These are phyloP conservation scores for Atkinsonella texensis DNA, from an alignment of 2,329 filamentous ascomycete genomes.

Conservation along the genomic window DNA sequence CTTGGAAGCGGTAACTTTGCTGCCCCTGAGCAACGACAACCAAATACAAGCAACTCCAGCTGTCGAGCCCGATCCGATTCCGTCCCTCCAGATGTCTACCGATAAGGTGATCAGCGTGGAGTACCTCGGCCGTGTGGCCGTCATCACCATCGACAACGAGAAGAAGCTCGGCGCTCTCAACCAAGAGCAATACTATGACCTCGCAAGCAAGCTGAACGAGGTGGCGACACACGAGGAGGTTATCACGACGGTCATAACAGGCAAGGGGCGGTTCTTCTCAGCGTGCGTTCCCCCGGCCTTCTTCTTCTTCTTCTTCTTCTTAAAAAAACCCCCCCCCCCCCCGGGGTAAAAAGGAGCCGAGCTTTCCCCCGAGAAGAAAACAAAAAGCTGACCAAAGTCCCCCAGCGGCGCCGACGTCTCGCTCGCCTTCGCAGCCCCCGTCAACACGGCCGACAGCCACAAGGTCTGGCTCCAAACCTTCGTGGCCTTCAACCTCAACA, in stretches of 20 bases:
- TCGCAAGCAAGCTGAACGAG: slow-evolving; percentile 62
- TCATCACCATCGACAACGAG: slow-evolving; percentile 76
- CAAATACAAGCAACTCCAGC: too few species aligned
- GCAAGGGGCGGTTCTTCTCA: slow-evolving; percentile 75
- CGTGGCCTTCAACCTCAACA: slow-evolving; percentile 76
- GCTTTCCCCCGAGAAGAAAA: too few species aligned
- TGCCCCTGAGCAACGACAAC: too few species aligned
- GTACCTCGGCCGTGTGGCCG: slow-evolving; percentile 37
- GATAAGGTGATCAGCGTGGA: slow-evolving; percentile 22
- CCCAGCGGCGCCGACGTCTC: slow-evolving; percentile 68
- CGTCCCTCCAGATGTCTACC: neutral
- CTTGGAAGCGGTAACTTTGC: too few species aligned
- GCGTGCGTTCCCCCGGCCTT: slow-evolving; percentile 45
- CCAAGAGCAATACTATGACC: slow-evolving; percentile 61
- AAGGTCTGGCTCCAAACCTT: slow-evolving; percentile 56
- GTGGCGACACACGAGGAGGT: slow-evolving; percentile 70
- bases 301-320: neutral
- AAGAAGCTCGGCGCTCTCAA: slow-evolving; percentile 80
- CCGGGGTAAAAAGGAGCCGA: too few species aligned
- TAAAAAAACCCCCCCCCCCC: too few species aligned
- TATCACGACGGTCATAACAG: slow-evolving; percentile 73
- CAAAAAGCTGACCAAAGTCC: too few species aligned
- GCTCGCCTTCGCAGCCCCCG: slow-evolving; percentile 32
- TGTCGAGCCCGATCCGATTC: neutral
- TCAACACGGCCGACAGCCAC: slow-evolving; percentile 26